A percentile compares a stretch with the other conserved stretches of the same genome.
These are phyloP conservation scores for Euptelea pleiosperma DNA, from an alignment of 164 flowering plant genomes.

Conservation along the genomic window DNA sequence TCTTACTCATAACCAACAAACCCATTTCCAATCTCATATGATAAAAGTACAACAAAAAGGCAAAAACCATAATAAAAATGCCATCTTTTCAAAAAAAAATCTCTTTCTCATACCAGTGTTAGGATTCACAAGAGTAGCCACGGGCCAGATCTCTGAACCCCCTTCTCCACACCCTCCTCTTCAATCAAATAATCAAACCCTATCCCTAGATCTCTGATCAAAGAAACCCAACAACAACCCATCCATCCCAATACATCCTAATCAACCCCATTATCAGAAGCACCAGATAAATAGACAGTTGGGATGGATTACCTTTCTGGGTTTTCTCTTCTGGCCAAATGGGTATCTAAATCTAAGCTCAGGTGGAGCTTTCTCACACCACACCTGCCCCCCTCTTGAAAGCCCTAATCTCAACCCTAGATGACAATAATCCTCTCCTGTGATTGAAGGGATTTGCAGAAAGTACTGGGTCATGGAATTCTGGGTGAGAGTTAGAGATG, in stretches of 20 bases:
- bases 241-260: conserved; percentile 14
- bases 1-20: conserved; percentile 1
- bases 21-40: conserved; percentile 11
- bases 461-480: conserved; percentile 26
- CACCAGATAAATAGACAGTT: conserved; percentile 3
- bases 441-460: conserved; percentile 5
- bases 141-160: conserved; percentile 21
- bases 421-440: conserved; percentile 18
- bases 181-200: conserved; percentile 13
- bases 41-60: not conserved
- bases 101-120: conserved; percentile 17
- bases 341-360: conserved; percentile 44
- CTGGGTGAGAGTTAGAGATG: conserved; percentile 8
- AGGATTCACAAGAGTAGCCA: conserved; percentile 9
- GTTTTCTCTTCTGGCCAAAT: conserved; percentile 19
- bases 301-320: conserved; percentile 17
- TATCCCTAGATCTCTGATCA: conserved; percentile 21
- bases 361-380: conserved; percentile 30
- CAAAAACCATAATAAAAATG: not conserved
- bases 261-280: conserved; percentile 23
- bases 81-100: conserved; percentile 4
- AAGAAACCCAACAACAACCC: conserved; percentile 18
- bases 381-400: conserved; percentile 17
- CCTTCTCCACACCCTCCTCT: conserved; percentile 1
- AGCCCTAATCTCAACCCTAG: conserved; percentile 17